Base-by-base conservation (phyloP, 2,329 filamentous ascomycete genomes). In the Gaeumannomyces sp. region DNA sequence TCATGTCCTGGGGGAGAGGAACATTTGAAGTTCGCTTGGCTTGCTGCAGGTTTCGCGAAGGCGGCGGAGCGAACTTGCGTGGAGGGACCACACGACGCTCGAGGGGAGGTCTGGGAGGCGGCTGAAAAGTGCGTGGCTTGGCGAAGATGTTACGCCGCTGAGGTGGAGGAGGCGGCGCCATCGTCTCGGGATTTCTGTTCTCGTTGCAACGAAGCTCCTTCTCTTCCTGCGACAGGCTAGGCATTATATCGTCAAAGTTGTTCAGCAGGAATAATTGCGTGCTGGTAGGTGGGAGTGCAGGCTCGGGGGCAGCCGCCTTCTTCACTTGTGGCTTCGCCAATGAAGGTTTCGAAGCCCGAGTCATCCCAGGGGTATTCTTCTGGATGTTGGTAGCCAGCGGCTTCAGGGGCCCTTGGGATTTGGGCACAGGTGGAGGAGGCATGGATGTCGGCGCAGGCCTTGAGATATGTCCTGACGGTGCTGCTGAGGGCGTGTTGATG, bases 141-240 rank as follows among this genome's bases (percentile, higher is more conserved):
- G 16, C 59, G 29, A 29, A 2, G 70, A 69, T 33, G 29, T 45
- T 16, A 19, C 63, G 60, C 31, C 33, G n/a, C 13, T 53, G 45
- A 28, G 16, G 33, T 4, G 58, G 61, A 61, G 57, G 60, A 16
- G 61, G 16, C 13, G 50, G 31, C 28, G 50, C n/a, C 63, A 63
- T 31, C 59, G 29, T 29, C 10, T 22, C 38, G 8, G 35, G 29
- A 3, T 45, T 27, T 8, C n/a, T 31, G 71, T 58, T 27, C 6
- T 62, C 70, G 66, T 81, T 77, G 38, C 81, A 79, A 2, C 76
- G 71, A 3, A 87, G 72, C 70, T 87, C 84, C 25, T 79, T 76
- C 8, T 78, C 76, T 70, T 85, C 81, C 69, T 88, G 85, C 0
- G 83, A 85, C 0, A 82, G 77, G n/a, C 79, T 82, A 0, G 83